Evolutionary conservation across 305 asterid species (phyloP).

Genomic region (Fraxinus nigra): DNA sequence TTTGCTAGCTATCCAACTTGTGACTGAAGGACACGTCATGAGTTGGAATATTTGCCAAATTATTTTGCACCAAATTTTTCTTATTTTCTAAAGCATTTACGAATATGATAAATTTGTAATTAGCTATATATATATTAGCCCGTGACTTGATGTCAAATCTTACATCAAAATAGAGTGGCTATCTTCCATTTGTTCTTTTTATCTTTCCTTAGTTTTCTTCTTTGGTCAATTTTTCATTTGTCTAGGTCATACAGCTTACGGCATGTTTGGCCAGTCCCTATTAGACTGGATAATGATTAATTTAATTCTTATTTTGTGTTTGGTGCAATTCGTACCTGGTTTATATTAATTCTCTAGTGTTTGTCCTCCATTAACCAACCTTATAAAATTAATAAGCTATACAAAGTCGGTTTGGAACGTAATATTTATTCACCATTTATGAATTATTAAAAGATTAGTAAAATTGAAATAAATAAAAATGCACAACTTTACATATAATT

Average conservation of each 20-base stretch:
- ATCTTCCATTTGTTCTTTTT: neutral
- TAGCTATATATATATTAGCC: neutral
- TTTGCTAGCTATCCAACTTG: conserved; percentile 18
- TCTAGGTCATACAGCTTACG: neutral
- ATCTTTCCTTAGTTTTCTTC: neutral
- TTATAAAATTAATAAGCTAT: too few relatives aligned
- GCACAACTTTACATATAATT: neutral
- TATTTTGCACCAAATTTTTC: neutral
- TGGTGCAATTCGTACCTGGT: neutral
- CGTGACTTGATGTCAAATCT: conserved; percentile 4
- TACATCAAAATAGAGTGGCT: neutral
- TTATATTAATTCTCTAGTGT: neutral
- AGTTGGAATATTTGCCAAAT: neutral
- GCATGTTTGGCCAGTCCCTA: neutral
- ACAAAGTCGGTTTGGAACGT: neutral
- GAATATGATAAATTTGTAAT: neutral
- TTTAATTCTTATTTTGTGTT: too few relatives aligned
- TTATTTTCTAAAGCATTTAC: neutral
- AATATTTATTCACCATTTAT: neutral
- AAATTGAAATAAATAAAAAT: too few relatives aligned
- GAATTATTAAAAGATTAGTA: neutral
- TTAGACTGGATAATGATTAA: neutral
- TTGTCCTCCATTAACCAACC: neutral
- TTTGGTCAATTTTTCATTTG: neutral
- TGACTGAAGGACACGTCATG: conserved; percentile 19